Evolutionary conservation across 2,329 filamentous ascomycete species (phyloP).

Genomic region (Phyllosticta citrichinensis): DNA sequence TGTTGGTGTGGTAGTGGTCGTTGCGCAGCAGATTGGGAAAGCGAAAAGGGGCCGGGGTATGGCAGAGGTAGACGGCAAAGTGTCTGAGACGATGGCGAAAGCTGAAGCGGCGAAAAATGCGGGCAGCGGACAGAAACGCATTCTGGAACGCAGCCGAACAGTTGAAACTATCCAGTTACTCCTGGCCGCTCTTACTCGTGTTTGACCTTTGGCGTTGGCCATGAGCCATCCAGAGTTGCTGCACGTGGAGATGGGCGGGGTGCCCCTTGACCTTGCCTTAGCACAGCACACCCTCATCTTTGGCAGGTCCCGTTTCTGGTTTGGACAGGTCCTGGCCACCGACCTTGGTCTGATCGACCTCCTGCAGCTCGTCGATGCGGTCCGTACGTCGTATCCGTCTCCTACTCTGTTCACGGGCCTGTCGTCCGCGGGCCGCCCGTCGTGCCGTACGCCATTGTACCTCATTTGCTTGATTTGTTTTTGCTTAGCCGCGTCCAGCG

Average conservation of each 20-base stretch:
- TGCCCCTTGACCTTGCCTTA: background rate
- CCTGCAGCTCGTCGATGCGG: background rate
- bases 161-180: background rate
- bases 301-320: background rate
- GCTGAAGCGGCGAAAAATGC: background rate
- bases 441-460: background rate
- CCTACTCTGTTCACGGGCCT: background rate
- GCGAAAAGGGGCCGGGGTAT: no score
- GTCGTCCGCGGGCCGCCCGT: background rate
- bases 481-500: background rate
- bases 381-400: background rate
- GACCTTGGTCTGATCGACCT: background rate
- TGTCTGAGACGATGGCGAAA: background rate
- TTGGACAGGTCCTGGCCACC: background rate
- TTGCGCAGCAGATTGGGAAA: background rate
- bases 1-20: background rate
- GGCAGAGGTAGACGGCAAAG: background rate
- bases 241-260: background rate
- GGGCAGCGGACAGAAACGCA: background rate
- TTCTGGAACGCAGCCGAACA: background rate
- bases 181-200: background rate
- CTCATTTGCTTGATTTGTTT: background rate
- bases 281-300: background rate
- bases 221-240: background rate
- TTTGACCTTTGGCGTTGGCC: background rate